Percentiles rank a stretch among this genome's conserved stretches.
Evolutionary conservation across 192 early-diverging fungal genomes (phyloP).

Genomic region (Coemansia brasiliensis): DNA sequence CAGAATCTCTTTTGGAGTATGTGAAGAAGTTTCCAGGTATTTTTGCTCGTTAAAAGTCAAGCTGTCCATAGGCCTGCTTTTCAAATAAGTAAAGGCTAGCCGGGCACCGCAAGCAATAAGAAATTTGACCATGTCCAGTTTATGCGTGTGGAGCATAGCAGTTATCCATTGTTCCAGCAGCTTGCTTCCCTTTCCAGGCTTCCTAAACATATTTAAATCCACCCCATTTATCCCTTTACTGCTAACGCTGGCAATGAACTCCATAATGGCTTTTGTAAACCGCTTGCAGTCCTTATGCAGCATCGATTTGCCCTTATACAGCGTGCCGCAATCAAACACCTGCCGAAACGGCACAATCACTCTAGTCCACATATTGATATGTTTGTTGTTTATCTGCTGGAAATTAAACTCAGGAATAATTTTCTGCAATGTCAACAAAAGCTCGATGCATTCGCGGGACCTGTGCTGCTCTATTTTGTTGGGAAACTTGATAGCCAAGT

Average conservation of each 20-base stretch:
- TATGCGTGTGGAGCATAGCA: constrained; percentile 32
- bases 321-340: constrained; percentile 17
- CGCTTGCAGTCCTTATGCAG: constrained; percentile 44
- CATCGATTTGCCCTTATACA: constrained; percentile 33
- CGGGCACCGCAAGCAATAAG: constrained; percentile 11
- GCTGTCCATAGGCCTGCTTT: neutral
- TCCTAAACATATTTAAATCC: neutral
- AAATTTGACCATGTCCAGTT: constrained; percentile 17
- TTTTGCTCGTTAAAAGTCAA: too few species aligned
- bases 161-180: constrained; percentile 36
- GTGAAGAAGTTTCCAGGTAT: neutral
- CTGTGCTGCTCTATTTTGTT: constrained; percentile 32
- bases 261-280: constrained; percentile 29
- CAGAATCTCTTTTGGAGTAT: neutral
- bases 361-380: constrained; percentile 49
- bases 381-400: constrained; percentile 42
- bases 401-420: constrained; percentile 15
- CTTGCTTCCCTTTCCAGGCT: constrained; percentile 15
- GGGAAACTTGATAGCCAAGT: constrained; percentile 16
- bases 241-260: constrained; percentile 3
- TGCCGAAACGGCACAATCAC: constrained; percentile 41
- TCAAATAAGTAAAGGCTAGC: constrained; percentile 17
- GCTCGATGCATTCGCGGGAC: constrained; percentile 19
- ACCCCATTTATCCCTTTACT: neutral
- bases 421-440: constrained; percentile 20